Base-by-base conservation (phyloP, 2,329 filamentous ascomycete genomes). In the Leptographium galeiforme region DNA sequence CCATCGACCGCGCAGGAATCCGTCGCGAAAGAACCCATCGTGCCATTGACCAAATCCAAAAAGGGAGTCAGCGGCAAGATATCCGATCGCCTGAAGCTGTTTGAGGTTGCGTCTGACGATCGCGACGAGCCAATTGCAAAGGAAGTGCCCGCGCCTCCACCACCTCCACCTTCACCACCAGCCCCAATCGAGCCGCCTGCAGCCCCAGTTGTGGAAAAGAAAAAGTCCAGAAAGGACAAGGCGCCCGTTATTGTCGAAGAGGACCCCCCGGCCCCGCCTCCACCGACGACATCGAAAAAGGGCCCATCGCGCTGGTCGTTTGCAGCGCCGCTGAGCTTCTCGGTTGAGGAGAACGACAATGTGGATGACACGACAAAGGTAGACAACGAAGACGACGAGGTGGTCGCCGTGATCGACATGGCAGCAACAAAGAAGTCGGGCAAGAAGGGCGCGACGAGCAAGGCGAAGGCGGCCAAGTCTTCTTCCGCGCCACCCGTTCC, bases 1-100 rank as follows among this genome's bases (percentile, higher is more conserved):
- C 53, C 53, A 51, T 30, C 52, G 8, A 14, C 6, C 34, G 34
- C 34, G 34, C 34, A 8, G 34, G 34, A 36, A 36, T 10, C 8
- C 8, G 40, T n/a, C n/a, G 14, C 41, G 25, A 25, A 38, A 16
- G 49, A 30, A n/a, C 38, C 38, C 19, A 8, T 32, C 11, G 19
- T 52, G 12, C 39, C 55, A 6, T 8, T 48, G 8, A 34, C 51
- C 33, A 57, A 57, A 34, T 2, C 68, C 51, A 77, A 74, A 59
- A 79, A 76, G 65, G 61, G 69, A 50, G 67, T 72, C 45, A 67
- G 69, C 55, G 71, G 71, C 57, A 79, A 75, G 63, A 74, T 81
- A 62, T 72, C 77, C 53, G 76, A 81, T 62, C 74, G 70, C 60
- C 70, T 80, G 56, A 78, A 73, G 64, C 72, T 74, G 34, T 81